Evolutionary conservation across 129 eudicot genomes (phyloP), one percentile per base, ranked within the genome.

Genomic region (Erigeron canadensis): DNA sequence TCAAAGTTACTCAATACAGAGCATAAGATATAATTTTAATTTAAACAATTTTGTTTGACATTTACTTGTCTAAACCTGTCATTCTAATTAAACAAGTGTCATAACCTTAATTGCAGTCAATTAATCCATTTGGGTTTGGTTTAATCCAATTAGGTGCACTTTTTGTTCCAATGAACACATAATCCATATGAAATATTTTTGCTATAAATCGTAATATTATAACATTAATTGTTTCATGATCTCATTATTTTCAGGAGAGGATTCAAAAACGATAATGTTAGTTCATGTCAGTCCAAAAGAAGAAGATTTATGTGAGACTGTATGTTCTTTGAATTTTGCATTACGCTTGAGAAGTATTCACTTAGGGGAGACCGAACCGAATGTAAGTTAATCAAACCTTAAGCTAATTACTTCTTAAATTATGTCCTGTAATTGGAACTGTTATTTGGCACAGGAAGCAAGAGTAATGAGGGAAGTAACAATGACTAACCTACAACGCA

Each of bases 261-360:
- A 80, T 61, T 89, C 91, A 41, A 89, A 89, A 78, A 89, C 86
- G 46, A 22, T 89, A 75, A 86, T 89, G 89, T 75, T 89, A 15
- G 81, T 89, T 61, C 96, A 89, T 79, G 86, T 83, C 57, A 89
- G 96, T 69, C 87, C 91, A 8, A 62, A 60, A 69, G 96, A 86
- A 73, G 96, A 86, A 55, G 96, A 89, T 81, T 75, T 84, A 57
- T 85, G 88, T 10, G 96, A 89, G 79, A 89, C 91, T 10, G 71
- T 77, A 28, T 86, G 89, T 67, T 86, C 96, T 16, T 63, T 84
- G 34, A 84, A 85, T 77, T 89, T 89, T 46, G 85, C 89, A 22
- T 28, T 77, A 56, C 77, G 84, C 5, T 71, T 70, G 23, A 81
- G 81, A 75, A 81, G 81, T 65, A 75, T 81, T 72, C 81, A 76